Conservation (phyloP, 495 filamentous ascomycete species). For the Rhypophila decipiens region DNA sequence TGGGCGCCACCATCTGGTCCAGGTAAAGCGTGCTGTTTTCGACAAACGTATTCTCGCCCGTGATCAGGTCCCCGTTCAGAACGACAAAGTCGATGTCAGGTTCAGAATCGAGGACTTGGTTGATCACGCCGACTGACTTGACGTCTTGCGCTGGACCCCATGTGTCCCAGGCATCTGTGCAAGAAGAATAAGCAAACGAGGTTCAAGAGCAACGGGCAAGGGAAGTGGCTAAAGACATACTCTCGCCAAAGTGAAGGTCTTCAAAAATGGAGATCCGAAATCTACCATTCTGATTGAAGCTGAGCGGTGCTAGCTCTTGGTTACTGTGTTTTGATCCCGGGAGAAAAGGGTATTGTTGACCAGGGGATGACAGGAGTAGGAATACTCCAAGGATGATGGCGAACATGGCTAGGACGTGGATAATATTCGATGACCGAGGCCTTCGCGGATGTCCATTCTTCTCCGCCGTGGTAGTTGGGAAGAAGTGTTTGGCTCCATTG, state of each 20-base stretch:
- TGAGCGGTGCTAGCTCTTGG: constrained; percentile 26
- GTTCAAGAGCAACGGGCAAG: no score
- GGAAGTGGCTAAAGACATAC: constrained; percentile 30
- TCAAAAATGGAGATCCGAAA: constrained; percentile 55
- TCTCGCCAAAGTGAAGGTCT: constrained; percentile 66
- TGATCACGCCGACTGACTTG: constrained; percentile 53
- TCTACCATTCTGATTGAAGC: constrained; percentile 29
- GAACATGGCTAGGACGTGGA: no score
- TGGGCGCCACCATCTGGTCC: constrained; percentile 52
- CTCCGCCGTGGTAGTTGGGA: no score
- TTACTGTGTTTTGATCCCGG: background rate
- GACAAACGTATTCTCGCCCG: constrained; percentile 56
- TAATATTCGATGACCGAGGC: background rate
- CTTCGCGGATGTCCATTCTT: no score
- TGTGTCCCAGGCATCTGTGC: constrained; percentile 38
- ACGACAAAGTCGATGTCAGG: constrained; percentile 51
- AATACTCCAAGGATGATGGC: background rate
- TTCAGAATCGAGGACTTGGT: constrained; percentile 53
- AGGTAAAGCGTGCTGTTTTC: constrained; percentile 55
- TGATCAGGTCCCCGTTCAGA: constrained; percentile 69
- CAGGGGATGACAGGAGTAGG: no score
- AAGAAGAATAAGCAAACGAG: background rate
- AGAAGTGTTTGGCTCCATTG: no score
- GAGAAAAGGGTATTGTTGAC: no score
- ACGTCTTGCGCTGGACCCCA: constrained; percentile 58